Evolutionary conservation across 805 yeast species (phyloP).

Genomic region (Nakazawaea populi): DNA sequence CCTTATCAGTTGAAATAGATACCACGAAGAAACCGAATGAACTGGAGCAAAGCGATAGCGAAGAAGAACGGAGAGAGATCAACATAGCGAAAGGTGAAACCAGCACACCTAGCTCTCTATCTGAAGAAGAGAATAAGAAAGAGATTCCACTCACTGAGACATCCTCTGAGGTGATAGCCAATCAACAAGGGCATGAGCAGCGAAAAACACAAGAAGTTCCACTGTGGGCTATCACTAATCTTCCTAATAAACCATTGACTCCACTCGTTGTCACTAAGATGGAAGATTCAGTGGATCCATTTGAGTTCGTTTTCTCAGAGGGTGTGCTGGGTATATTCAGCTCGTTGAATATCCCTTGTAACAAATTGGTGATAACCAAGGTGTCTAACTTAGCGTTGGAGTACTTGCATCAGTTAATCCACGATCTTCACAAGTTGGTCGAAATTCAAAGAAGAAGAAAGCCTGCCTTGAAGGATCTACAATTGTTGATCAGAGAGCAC

Average conservation of each 20-base stretch:
- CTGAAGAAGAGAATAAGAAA: background rate
- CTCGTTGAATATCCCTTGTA: conserved; percentile 23
- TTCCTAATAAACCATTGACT: background rate
- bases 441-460: conserved; percentile 54
- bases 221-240: background rate
- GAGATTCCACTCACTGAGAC: no score
- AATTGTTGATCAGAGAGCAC: conserved; percentile 36
- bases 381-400: conserved; percentile 27
- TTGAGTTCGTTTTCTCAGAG: conserved; percentile 9
- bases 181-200: background rate
- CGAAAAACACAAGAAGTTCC: background rate
- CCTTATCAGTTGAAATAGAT: no score
- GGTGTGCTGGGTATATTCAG: conserved; percentile 32
- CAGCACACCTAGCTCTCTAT: no score
- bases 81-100: no score
- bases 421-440: conserved; percentile 41
- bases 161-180: no score
- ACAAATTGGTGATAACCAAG: conserved; percentile 31
- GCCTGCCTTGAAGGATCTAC: conserved; percentile 49
- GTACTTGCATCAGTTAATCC: conserved; percentile 32
- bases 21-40: no score
- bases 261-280: background rate
- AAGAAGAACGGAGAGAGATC: no score
- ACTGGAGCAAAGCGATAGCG: no score
- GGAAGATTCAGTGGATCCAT: background rate